phyloP scores from a whole-genome alignment of 495 filamentous ascomycete species.

The Tuber umbilicatum region DNA sequence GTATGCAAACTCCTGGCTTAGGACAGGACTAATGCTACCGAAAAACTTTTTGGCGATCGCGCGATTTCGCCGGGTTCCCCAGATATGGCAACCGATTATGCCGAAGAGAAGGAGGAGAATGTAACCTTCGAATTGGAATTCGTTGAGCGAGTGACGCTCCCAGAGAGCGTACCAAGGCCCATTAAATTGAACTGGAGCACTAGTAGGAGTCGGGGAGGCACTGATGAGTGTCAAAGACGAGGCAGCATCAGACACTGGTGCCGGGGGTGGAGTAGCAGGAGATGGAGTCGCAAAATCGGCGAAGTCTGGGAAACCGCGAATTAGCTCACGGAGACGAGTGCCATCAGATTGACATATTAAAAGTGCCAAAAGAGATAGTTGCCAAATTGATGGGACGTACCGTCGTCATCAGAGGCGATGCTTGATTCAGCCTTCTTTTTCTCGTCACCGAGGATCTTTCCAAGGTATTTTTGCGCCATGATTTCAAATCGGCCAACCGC shows the following conservation, averaged over 20 bases:
- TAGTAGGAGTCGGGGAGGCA: conserved; percentile 57
- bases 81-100: conserved; percentile 70
- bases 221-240: conserved; percentile 49
- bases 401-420: conserved; percentile 28
- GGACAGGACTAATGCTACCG: conserved; percentile 59
- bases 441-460: conserved; percentile 29
- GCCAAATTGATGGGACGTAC: conserved; percentile 16
- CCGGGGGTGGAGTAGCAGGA: conserved; percentile 34
- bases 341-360: conserved; percentile 24
- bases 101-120: conserved; percentile 67
- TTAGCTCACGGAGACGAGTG: conserved; percentile 6
- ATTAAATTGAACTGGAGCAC: conserved; percentile 5
- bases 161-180: conserved; percentile 89
- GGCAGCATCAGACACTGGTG: conserved; percentile 44
- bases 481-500: conserved; percentile 15
- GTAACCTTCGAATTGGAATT: conserved; percentile 82
- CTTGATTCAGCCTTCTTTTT: conserved; percentile 26
- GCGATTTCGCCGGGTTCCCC: conserved; percentile 75
- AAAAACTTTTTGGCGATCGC: conserved; percentile 75
- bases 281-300: conserved; percentile 48
- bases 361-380: conserved; percentile 3
- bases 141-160: conserved; percentile 70
- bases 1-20: conserved; percentile 77
- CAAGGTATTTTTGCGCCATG: conserved; percentile 33
- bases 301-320: conserved; percentile 44